Conservation (phyloP, 768 basidiomycete genomes). For the Tylopilus vinaceipallidus region DNA sequence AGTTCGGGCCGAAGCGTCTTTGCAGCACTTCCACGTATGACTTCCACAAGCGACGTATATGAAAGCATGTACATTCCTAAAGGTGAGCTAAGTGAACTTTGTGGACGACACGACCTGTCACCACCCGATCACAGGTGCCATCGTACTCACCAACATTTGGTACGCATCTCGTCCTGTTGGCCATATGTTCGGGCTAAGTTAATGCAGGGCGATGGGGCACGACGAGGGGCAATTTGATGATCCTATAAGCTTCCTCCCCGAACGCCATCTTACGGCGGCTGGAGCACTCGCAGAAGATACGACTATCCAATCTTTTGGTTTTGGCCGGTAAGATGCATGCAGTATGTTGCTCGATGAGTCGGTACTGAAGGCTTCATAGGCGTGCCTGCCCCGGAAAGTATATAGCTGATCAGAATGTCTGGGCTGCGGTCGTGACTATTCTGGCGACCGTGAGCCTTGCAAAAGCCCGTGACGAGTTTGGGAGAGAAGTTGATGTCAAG, state of each 20-base stretch:
- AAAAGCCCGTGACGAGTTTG: slow-evolving; percentile 28
- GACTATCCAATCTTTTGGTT: slow-evolving; percentile 12
- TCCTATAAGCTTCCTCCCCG: slow-evolving; percentile 53
- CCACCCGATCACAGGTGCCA: slow-evolving; percentile 18
- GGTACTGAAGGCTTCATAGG: slow-evolving; percentile 9
- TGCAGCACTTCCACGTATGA: slow-evolving; percentile 24
- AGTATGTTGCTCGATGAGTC: neutral
- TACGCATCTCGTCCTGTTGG: slow-evolving; percentile 1
- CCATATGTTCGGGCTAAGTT: neutral
- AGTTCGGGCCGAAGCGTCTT: neutral
- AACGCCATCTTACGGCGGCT: slow-evolving; percentile 44
- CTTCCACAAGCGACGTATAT: slow-evolving; percentile 23
- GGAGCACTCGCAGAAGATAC: slow-evolving; percentile 12
- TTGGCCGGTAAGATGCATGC: slow-evolving; percentile 25
- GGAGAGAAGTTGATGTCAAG: slow-evolving; percentile 28
- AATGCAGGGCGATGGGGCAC: slow-evolving; percentile 44
- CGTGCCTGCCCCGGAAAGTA: slow-evolving; percentile 34
- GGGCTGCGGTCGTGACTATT: slow-evolving; percentile 32
- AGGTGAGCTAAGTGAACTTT: slow-evolving; percentile 12
- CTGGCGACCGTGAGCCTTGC: slow-evolving; percentile 27
- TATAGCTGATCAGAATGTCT: slow-evolving; percentile 34
- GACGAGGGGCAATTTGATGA: slow-evolving; percentile 51
- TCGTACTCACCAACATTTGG: slow-evolving; percentile 28
- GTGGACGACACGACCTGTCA: neutral
- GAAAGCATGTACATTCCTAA: slow-evolving; percentile 31